Base-by-base conservation (phyloP, 176 grass and related monocot genomes). In the Triticum turgidum region DNA sequence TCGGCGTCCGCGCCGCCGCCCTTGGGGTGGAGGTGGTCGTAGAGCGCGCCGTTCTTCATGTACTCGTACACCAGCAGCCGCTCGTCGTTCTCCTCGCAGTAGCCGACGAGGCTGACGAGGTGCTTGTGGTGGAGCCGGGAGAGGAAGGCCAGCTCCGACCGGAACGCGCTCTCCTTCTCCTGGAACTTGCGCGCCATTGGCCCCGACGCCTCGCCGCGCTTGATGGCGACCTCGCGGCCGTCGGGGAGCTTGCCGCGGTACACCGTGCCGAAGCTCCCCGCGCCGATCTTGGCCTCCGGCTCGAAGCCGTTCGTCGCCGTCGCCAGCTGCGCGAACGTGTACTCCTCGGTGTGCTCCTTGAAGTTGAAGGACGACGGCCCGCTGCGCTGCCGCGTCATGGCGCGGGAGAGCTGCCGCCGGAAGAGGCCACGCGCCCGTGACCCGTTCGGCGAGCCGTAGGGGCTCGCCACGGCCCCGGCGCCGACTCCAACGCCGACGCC, bases 51-150 rank as follows among this genome's bases (percentile, higher is more conserved):
- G 68, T 99, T 92, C 84, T 94, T 96, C 97, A 99, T 99, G 92
- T 87, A 93, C 80, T 99, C 97, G 85, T 99, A 99, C 12, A 99
- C 92, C 6, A 99, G 86, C 39, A 99, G 67, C 14, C 97, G 80
- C 92, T 99, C 97, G 24, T 97, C 90, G 24, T 84, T 69, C 82
- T 99, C 94, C 72, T 92, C 89, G 89, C 97, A 99, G 86, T 94
- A 99, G 0, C 97, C 97, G 0, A 97, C 86, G 5, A 97, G 83
- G 5, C 90, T 86, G 9, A 96, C 97, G 54, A 99, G 89, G 89
- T 99, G 97, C 78, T 97, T 99, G 92, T 99, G 97, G 85, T 99
- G 94, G 68, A 96, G 92, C 0, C 97, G 92, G 1, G 94, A 99
- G 7, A 96, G 90, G 66, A 99, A 96, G 9, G 79, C 94, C 9